These are phyloP conservation scores for Fonsecaea monophora DNA, from an alignment of 2,329 filamentous ascomycete genomes.

Conservation along the genomic window DNA sequence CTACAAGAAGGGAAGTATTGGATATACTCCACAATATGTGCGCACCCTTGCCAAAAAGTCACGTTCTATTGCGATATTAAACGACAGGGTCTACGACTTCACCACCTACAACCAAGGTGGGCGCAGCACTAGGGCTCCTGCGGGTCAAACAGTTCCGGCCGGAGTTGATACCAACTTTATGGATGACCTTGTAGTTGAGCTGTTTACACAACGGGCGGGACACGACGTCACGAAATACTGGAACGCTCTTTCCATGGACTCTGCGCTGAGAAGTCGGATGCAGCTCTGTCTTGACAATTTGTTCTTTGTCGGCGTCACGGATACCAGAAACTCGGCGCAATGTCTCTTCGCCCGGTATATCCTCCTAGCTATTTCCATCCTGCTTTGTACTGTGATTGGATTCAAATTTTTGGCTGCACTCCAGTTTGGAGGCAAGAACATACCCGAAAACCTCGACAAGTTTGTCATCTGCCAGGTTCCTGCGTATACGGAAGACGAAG, in stretches of 20 bases:
- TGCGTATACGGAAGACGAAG: constrained; percentile 97
- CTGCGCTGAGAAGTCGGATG: constrained; percentile 69
- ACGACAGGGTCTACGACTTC: constrained; percentile 84
- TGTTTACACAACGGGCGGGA: constrained; percentile 80
- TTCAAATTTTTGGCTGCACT: constrained; percentile 98
- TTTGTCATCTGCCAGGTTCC: constrained; percentile 98
- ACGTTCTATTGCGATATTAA: constrained; percentile 77
- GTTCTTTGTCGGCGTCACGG: constrained; percentile 90
- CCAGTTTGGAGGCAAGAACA: constrained; percentile 88
- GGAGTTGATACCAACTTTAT: constrained; percentile 76
- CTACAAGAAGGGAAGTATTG: constrained; percentile 86
- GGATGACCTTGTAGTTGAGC: constrained; percentile 71
- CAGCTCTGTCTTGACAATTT: constrained; percentile 86
- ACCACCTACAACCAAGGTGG: constrained; percentile 82
- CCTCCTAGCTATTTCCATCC: constrained; percentile 79
- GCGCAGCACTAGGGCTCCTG: constrained; percentile 65
- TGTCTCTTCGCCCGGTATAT: constrained; percentile 92
- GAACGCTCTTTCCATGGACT: constrained; percentile 69
- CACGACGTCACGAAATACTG: constrained; percentile 83
- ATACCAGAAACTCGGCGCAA: constrained; percentile 83
- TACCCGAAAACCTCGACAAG: constrained; percentile 96
- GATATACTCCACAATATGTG: constrained; percentile 80
- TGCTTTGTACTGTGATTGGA: constrained; percentile 80
- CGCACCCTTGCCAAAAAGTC: constrained; percentile 69
- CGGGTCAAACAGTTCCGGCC: constrained; percentile 58